Percentiles rank a stretch among this genome's conserved stretches.
Evolutionary conservation across 1,139 yeast species (phyloP).

Genomic region (Candida neerlandica): DNA sequence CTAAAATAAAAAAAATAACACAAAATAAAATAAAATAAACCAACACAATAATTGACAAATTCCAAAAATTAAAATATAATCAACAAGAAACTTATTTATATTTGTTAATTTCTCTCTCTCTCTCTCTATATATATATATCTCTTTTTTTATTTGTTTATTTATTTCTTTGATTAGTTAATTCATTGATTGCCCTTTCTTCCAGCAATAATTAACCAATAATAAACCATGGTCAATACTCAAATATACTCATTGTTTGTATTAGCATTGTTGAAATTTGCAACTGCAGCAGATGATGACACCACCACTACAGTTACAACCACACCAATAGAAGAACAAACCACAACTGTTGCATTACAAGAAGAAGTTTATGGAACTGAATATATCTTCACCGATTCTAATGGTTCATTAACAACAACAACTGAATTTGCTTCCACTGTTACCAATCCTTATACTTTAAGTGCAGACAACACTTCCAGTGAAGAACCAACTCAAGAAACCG

Average conservation of each 20-base stretch:
- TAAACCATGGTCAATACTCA: conserved; percentile 13
- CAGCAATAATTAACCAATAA: background rate
- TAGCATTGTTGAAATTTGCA: conserved; percentile 16
- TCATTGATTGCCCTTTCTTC: no score
- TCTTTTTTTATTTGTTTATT: background rate
- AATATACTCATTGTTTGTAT: conserved; percentile 22
- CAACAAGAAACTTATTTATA: background rate
- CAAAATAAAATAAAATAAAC: no score
- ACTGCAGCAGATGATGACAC: conserved; percentile 19
- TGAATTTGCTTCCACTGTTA: conserved; percentile 26
- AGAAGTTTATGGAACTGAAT: conserved; percentile 36
- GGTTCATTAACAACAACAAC: conserved; percentile 40
- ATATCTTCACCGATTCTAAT: conserved; percentile 33
- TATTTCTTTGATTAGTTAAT: no score
- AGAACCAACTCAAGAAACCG: conserved; percentile 7
- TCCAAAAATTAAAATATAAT: background rate
- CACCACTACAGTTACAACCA: conserved; percentile 29
- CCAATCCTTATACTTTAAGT: conserved; percentile 11
- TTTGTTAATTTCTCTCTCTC: background rate
- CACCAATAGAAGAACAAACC: conserved; percentile 35
- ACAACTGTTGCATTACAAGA: conserved; percentile 31
- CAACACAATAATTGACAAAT: no score
- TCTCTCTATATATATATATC: background rate
- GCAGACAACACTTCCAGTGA: conserved; percentile 7
- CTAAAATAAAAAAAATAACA: no score